Evolutionary conservation across 1,284 basidiomycete species (phyloP).

Genomic region (Lignosus rhinocerotis): DNA sequence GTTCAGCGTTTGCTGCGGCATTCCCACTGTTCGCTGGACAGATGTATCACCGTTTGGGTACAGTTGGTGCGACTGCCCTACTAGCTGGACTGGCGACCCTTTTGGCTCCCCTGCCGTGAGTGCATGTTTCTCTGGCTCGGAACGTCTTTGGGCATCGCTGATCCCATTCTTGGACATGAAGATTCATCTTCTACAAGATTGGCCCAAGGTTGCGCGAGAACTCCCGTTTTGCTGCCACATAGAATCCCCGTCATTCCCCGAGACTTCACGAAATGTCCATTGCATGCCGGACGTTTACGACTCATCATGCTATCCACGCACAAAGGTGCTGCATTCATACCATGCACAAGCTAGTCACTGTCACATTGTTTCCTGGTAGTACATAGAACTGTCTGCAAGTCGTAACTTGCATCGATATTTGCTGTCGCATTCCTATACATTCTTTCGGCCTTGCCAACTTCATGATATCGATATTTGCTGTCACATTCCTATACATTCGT

Average conservation of each 20-base stretch:
- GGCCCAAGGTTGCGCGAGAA: conserved; percentile 41
- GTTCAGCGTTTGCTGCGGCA: conserved; percentile 66
- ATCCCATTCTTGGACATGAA: conserved; percentile 9
- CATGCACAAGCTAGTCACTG: background rate
- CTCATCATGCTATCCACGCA: background rate
- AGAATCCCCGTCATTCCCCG: background rate
- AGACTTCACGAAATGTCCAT: background rate
- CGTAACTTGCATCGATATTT: background rate
- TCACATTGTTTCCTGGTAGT: background rate
- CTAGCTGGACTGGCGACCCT: conserved; percentile 69
- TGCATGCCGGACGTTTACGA: background rate
- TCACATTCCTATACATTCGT: no score
- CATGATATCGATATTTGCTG: background rate
- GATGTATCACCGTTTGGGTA: conserved; percentile 62
- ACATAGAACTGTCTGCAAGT: background rate
- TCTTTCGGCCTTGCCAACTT: no score
- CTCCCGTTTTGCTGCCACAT: conserved; percentile 36
- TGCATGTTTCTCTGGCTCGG: conserved; percentile 10
- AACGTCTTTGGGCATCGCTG: background rate
- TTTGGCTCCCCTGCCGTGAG: conserved; percentile 74
- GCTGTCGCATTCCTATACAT: no score
- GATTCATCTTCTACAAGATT: conserved; percentile 42
- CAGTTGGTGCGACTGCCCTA: conserved; percentile 76
- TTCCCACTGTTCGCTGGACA: conserved; percentile 71
- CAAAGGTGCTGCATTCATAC: background rate